Evolutionary conservation across 2,329 filamentous ascomycete genomes (phyloP).

Genomic region (Graphilbum sp.): DNA sequence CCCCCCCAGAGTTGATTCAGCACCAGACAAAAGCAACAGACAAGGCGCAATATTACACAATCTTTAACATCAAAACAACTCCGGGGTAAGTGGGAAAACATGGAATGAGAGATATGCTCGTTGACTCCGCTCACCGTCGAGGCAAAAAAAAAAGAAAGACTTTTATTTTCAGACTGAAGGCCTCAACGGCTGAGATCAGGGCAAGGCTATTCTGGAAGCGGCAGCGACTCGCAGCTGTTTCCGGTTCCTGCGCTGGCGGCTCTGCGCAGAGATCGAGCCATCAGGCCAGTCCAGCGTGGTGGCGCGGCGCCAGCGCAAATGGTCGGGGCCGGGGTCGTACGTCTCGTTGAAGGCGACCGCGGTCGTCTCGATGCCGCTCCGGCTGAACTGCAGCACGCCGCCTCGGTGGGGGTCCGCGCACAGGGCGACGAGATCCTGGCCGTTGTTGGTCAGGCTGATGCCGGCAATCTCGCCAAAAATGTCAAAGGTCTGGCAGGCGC

Average conservation of each 20-base stretch:
- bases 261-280: not conserved
- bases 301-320: not conserved
- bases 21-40: too few relatives aligned
- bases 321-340: not conserved
- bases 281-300: constrained; percentile 5
- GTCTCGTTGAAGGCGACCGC: constrained; percentile 14
- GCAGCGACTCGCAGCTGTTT: too few relatives aligned
- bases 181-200: too few relatives aligned
- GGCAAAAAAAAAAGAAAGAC: too few relatives aligned
- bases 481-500: constrained; percentile 51
- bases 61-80: too few relatives aligned
- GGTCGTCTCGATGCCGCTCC: constrained; percentile 18
- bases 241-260: not conserved
- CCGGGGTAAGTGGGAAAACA: too few relatives aligned
- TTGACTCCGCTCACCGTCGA: too few relatives aligned
- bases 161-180: too few relatives aligned
- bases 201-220: too few relatives aligned
- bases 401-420: constrained; percentile 51
- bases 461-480: constrained; percentile 64
- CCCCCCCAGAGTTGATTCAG: too few relatives aligned
- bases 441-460: constrained; percentile 48
- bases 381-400: constrained; percentile 47
- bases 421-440: constrained; percentile 49
- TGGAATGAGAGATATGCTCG: too few relatives aligned
- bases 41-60: too few relatives aligned